Conservation (phyloP, 805 yeast genomes). For the Blastobotrys peoriensis region DNA sequence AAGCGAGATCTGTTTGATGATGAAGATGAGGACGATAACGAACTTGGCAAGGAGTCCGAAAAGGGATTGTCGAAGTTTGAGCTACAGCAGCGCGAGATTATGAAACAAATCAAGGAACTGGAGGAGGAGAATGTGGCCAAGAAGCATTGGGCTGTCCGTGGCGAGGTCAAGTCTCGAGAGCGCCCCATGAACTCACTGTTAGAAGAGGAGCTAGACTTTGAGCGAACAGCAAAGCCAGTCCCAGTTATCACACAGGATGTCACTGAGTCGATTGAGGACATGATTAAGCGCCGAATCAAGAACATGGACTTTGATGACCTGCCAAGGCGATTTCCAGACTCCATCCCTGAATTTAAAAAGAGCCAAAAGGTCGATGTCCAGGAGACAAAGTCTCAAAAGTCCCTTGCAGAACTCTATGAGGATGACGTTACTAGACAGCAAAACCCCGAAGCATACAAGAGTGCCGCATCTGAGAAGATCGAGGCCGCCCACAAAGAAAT, state of each 20-base stretch:
- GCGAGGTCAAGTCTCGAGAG: slow-evolving; percentile 78
- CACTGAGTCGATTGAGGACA: slow-evolving; percentile 80
- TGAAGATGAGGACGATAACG: slow-evolving; percentile 48
- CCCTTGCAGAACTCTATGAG: slow-evolving; percentile 88
- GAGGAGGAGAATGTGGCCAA: slow-evolving; percentile 87
- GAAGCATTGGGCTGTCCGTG: slow-evolving; percentile 90
- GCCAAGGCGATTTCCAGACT: slow-evolving; percentile 63
- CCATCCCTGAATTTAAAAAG: slow-evolving; percentile 52
- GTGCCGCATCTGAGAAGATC: slow-evolving; percentile 56
- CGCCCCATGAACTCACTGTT: slow-evolving; percentile 82
- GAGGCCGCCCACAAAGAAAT: slow-evolving; percentile 75
- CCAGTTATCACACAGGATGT: slow-evolving; percentile 89
- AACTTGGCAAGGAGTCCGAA: slow-evolving; percentile 27
- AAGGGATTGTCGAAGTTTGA: slow-evolving; percentile 67
- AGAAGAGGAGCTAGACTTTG: slow-evolving; percentile 75
- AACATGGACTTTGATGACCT: slow-evolving; percentile 77
- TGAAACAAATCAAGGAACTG: slow-evolving; percentile 66
- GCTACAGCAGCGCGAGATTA: slow-evolving; percentile 71
- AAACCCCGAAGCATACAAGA: slow-evolving; percentile 37
- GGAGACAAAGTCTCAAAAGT: slow-evolving; percentile 77
- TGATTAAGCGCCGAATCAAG: slow-evolving; percentile 76
- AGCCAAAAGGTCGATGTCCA: slow-evolving; percentile 50
- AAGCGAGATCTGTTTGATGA: slow-evolving; percentile 37
- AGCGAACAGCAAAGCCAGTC: slow-evolving; percentile 89
- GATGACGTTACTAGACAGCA: slow-evolving; percentile 54